phyloP scores from a whole-genome alignment of 2,329 filamentous ascomycete genomes.

The Hymenoscyphus occultus region DNA sequence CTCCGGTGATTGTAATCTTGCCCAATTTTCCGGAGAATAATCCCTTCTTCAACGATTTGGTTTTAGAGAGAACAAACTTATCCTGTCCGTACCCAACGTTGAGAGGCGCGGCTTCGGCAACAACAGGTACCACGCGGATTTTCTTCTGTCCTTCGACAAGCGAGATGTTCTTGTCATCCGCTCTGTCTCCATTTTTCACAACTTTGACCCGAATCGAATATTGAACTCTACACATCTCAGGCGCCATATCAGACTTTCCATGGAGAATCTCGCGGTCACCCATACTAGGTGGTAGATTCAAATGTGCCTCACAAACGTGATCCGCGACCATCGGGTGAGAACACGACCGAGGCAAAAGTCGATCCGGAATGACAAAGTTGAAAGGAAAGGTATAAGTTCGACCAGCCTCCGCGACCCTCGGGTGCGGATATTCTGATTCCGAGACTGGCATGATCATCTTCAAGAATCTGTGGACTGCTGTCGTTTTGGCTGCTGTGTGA shows the following conservation, averaged over 20 bases:
- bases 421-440: conserved; percentile 32
- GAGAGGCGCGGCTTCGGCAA: conserved; percentile 33
- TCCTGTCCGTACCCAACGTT: conserved; percentile 24
- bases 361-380: conserved; percentile 36
- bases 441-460: conserved; percentile 36
- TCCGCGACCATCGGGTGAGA: conserved; percentile 24
- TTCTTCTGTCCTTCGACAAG: conserved; percentile 28
- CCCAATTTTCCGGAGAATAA: conserved; percentile 37
- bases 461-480: conserved; percentile 34
- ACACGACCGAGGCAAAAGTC: conserved; percentile 34
- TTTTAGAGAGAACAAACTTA: conserved; percentile 30
- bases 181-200: conserved; percentile 24
- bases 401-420: conserved; percentile 33
- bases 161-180: conserved; percentile 23
- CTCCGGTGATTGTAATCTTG: conserved; percentile 33
- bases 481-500: conserved; percentile 24
- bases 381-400: conserved; percentile 34
- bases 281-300: conserved; percentile 35
- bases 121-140: conserved; percentile 32
- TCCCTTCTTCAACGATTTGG: conserved; percentile 34
- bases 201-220: conserved; percentile 34
- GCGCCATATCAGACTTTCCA: conserved; percentile 31
- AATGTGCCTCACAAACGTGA: conserved; percentile 34
- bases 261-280: conserved; percentile 26
- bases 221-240: conserved; percentile 33